Conservation (phyloP, 2,329 filamentous ascomycete species). For the Neoascochyta sp. region DNA sequence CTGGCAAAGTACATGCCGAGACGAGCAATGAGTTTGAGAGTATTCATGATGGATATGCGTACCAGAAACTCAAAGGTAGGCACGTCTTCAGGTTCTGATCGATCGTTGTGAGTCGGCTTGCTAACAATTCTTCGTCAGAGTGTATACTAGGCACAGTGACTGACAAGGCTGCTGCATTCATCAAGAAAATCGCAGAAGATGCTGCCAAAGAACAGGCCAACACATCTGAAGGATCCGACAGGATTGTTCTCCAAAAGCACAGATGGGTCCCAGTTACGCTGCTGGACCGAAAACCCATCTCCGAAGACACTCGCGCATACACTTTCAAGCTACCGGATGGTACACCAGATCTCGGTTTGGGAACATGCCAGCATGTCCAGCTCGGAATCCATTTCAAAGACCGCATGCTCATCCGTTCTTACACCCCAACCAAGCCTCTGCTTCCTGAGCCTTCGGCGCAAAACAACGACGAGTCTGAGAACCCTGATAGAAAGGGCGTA, state of each 20-base stretch:
- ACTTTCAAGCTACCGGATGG: slow-evolving; percentile 46
- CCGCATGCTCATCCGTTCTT: slow-evolving; percentile 50
- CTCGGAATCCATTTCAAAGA: slow-evolving; percentile 53
- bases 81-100: no score
- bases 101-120: no score
- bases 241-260: slow-evolving; percentile 43
- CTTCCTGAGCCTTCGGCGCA: slow-evolving; percentile 4
- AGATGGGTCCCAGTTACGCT: slow-evolving; percentile 49
- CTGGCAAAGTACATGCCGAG: slow-evolving; percentile 49
- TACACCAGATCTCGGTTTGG: slow-evolving; percentile 45
- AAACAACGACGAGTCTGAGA: neutral
- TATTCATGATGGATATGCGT: slow-evolving; percentile 52
- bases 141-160: slow-evolving; percentile 51
- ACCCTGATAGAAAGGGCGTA: neutral
- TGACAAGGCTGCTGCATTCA: slow-evolving; percentile 47
- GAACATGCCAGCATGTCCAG: slow-evolving; percentile 53
- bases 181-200: slow-evolving; percentile 45
- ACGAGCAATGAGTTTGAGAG: slow-evolving; percentile 50
- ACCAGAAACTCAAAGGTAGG: slow-evolving; percentile 47
- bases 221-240: slow-evolving; percentile 19
- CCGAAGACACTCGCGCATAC: slow-evolving; percentile 46
- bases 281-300: slow-evolving; percentile 37
- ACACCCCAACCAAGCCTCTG: slow-evolving; percentile 49
- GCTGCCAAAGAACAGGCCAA: slow-evolving; percentile 39
- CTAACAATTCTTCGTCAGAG: no score